Evolutionary conservation across 257 asterid genomes (phyloP).

Genomic region (Solanum lignicaule): DNA sequence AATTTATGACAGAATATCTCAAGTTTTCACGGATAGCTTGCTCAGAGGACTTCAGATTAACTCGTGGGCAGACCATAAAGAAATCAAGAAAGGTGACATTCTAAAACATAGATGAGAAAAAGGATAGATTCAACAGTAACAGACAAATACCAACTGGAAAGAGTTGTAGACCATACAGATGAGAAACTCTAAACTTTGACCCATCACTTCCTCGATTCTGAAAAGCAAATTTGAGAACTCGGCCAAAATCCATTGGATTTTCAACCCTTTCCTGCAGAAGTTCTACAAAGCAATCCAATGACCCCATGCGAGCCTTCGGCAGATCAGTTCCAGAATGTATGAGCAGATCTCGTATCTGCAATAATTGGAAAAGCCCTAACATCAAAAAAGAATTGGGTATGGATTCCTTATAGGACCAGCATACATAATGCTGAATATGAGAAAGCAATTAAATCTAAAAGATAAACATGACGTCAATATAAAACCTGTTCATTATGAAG

Average conservation of each 20-base stretch:
- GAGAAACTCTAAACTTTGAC: slow-evolving; percentile 60
- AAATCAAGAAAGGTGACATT: not conserved
- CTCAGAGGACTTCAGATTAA: not conserved
- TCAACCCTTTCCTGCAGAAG: slow-evolving; percentile 79
- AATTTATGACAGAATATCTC: not conserved
- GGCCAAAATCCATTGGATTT: slow-evolving; percentile 81
- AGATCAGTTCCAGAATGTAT: slow-evolving; percentile 49
- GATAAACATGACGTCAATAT: not conserved
- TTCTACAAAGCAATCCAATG: slow-evolving; percentile 47
- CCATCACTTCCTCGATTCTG: slow-evolving; percentile 65
- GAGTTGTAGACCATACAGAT: slow-evolving; percentile 62
- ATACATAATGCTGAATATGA: not conserved
- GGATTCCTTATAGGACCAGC: not conserved
- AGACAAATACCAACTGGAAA: not conserved
- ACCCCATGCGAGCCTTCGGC: slow-evolving; percentile 51
- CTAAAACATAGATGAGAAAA: not conserved
- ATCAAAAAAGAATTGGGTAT: slow-evolving; percentile 11
- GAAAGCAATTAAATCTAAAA: slow-evolving; percentile 1
- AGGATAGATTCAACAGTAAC: slow-evolving; percentile 3
- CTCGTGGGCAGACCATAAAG: not conserved
- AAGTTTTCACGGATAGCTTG: not conserved
- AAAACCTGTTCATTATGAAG: slow-evolving; percentile 87
- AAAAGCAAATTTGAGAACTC: slow-evolving; percentile 72
- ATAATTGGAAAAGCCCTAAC: slow-evolving; percentile 16
- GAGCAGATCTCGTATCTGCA: slow-evolving; percentile 83